Percentiles rank a stretch among this genome's conserved stretches.
phyloP scores from a whole-genome alignment of 805 yeast species.

The Pichia scutulata region DNA sequence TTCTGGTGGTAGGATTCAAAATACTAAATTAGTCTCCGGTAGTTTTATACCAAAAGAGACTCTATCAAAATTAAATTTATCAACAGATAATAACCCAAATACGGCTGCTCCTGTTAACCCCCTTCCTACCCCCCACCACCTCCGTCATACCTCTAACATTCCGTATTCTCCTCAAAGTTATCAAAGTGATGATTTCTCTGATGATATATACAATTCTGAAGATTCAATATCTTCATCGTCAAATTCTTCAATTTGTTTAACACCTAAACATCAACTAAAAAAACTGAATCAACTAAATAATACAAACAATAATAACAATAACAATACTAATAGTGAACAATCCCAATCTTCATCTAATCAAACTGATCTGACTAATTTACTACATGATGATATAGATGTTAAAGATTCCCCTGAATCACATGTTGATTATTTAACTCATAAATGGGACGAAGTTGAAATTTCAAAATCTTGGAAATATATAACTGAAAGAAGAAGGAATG shows the following conservation, averaged over 20 bases:
- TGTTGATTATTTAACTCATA: slow-evolving; percentile 90
- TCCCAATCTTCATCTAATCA: neutral
- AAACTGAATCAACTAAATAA: slow-evolving; percentile 11
- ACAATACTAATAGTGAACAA: neutral
- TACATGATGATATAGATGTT: slow-evolving; percentile 83
- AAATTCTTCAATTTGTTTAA: slow-evolving; percentile 16
- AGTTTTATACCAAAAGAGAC: slow-evolving; percentile 8
- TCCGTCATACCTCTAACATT: neutral
- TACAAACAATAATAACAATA: slow-evolving; percentile 1
- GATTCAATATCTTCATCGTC: slow-evolving; percentile 22
- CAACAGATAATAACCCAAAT: neutral
- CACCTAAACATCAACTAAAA: slow-evolving; percentile 27
- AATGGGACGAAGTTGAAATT: slow-evolving; percentile 93
- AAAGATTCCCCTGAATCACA: slow-evolving; percentile 77
- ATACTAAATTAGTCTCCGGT: slow-evolving; percentile 5
- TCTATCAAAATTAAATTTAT: slow-evolving; percentile 3
- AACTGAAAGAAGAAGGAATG: slow-evolving; percentile 71
- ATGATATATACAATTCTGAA: slow-evolving; percentile 22
- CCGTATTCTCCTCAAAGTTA: slow-evolving; percentile 20
- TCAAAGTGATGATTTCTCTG: slow-evolving; percentile 22
- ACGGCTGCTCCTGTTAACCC: no score
- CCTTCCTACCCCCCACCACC: neutral
- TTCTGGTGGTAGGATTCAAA: neutral
- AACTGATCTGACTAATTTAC: slow-evolving; percentile 6
- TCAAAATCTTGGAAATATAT: slow-evolving; percentile 95